A percentile compares a stretch with the other conserved stretches of the same genome.
Conservation (phyloP, 495 filamentous ascomycete species). For the Sordaria brevicollis region DNA sequence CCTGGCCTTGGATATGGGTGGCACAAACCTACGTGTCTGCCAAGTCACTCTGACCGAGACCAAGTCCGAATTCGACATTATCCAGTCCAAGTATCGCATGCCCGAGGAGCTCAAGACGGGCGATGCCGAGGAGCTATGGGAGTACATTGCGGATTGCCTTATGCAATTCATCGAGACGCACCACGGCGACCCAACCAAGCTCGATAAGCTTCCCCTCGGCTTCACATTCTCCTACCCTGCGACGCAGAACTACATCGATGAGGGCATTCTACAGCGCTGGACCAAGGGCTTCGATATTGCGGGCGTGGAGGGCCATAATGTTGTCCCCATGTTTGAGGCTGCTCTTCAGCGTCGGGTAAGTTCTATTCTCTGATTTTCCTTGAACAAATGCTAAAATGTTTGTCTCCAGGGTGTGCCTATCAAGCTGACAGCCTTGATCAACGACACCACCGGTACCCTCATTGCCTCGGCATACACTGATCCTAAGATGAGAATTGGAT, state of each 20-base stretch:
- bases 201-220: constrained; percentile 68
- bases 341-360: constrained; percentile 69
- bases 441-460: constrained; percentile 98
- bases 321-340: constrained; percentile 84
- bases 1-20: constrained; percentile 94
- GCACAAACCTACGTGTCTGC: constrained; percentile 95
- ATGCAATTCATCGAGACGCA: constrained; percentile 93
- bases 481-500: constrained; percentile 81
- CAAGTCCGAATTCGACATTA: constrained; percentile 96
- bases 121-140: constrained; percentile 86
- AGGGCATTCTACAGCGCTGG: constrained; percentile 93
- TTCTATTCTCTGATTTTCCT: constrained; percentile 1
- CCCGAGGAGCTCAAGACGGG: constrained; percentile 92
- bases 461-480: constrained; percentile 97
- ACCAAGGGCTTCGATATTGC: constrained; percentile 98
- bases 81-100: constrained; percentile 96
- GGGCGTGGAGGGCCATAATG: constrained; percentile 89
- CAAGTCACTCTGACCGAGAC: constrained; percentile 85
- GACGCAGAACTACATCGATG: constrained; percentile 92
- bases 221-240: constrained; percentile 99
- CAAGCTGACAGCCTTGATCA: constrained; percentile 87
- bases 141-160: constrained; percentile 94
- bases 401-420: constrained; percentile 67
- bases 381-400: constrained; percentile 2
- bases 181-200: constrained; percentile 54